Conservation (phyloP, 257 asterid species). For the Avicennia marina region DNA sequence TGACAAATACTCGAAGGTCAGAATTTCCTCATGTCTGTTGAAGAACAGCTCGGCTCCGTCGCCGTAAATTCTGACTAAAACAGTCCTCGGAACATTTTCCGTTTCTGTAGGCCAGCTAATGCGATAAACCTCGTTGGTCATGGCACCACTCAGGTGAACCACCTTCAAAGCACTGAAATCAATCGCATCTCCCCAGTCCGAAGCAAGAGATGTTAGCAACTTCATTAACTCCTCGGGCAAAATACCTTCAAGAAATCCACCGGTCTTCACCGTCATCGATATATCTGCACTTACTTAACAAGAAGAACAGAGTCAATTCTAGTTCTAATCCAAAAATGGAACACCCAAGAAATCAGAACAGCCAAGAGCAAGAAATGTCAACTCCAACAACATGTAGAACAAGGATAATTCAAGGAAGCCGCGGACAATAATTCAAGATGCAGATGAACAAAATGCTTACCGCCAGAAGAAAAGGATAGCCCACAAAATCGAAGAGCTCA, state of each 20-base stretch:
- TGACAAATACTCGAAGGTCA: constrained; percentile 55
- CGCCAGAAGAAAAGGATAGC: no score
- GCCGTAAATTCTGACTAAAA: constrained; percentile 80
- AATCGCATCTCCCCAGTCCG: constrained; percentile 60
- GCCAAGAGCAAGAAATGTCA: no score
- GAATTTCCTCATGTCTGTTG: constrained; percentile 71
- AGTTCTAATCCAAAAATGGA: no score
- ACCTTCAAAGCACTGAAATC: constrained; percentile 43
- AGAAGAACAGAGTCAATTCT: neutral
- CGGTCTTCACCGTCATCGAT: constrained; percentile 68
- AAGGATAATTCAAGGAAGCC: no score
- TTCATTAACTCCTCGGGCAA: constrained; percentile 56
- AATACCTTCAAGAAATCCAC: constrained; percentile 42
- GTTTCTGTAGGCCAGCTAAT: constrained; percentile 63
- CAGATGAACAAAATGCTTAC: no score
- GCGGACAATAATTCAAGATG: no score
- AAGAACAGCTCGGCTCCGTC: constrained; percentile 84
- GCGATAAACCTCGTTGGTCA: constrained; percentile 74
- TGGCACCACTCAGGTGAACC: constrained; percentile 65
- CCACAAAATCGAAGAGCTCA: no score
- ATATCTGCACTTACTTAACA: no score
- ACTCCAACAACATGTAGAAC: no score
- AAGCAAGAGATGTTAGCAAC: constrained; percentile 46
- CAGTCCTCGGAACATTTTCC: constrained; percentile 35
- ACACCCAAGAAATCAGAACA: no score